Percentiles rank a stretch among this genome's conserved stretches.
phyloP scores from a whole-genome alignment of 768 basidiomycete genomes.

The Boletus rex-veris region DNA sequence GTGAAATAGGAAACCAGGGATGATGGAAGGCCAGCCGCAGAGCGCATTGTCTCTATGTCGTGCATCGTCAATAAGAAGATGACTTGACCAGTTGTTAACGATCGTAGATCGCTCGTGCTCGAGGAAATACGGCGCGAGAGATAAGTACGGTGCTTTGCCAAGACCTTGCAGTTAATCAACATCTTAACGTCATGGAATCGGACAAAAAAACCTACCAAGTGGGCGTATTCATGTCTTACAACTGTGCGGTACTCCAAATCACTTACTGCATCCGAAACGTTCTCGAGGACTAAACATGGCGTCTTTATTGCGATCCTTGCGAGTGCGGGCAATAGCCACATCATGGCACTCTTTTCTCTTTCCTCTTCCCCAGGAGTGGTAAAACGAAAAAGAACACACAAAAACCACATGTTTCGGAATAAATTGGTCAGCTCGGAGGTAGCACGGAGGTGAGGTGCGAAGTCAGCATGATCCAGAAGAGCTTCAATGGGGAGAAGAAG shows the following conservation, averaged over 20 bases:
- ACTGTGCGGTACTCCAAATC: slow-evolving; percentile 93
- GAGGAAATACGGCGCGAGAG: slow-evolving; percentile 66
- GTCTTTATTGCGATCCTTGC: slow-evolving; percentile 82
- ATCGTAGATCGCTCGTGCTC: slow-evolving; percentile 64
- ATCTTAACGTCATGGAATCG: neutral
- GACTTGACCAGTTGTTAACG: slow-evolving; percentile 75
- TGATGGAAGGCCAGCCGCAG: slow-evolving; percentile 73
- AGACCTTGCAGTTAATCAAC: slow-evolving; percentile 46
- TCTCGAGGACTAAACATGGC: slow-evolving; percentile 79
- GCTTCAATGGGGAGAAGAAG: slow-evolving; percentile 90
- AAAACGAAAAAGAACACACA: slow-evolving; percentile 85
- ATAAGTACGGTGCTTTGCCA: slow-evolving; percentile 59
- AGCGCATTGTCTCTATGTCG: slow-evolving; percentile 85
- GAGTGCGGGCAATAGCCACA: slow-evolving; percentile 76
- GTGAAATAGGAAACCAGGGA: slow-evolving; percentile 84
- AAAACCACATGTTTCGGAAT: slow-evolving; percentile 94
- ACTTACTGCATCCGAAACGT: slow-evolving; percentile 76
- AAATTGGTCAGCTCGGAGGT: slow-evolving; percentile 62
- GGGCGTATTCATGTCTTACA: slow-evolving; percentile 79
- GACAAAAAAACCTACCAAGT: slow-evolving; percentile 51
- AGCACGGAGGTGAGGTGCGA: slow-evolving; percentile 54
- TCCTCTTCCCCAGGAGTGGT: slow-evolving; percentile 41
- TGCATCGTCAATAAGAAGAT: slow-evolving; percentile 84
- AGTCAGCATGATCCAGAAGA: slow-evolving; percentile 68
- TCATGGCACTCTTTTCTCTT: slow-evolving; percentile 61